Evolutionary conservation across 1,284 basidiomycete genomes (phyloP).

Genomic region (Heterobasidion occidentale): DNA sequence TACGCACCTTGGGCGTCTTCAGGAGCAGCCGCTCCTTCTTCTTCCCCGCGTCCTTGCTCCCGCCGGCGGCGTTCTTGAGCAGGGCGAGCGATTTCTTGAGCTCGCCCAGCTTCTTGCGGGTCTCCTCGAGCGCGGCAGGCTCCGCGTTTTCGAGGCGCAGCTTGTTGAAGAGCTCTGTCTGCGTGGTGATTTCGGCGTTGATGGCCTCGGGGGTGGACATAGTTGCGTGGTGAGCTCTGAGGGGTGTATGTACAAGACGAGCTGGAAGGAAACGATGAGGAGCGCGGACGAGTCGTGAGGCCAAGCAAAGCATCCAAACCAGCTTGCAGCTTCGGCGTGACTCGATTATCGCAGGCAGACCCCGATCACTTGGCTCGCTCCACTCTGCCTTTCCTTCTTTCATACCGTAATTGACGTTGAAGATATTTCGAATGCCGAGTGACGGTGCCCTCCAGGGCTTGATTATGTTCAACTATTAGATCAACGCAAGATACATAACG

Average conservation of each 20-base stretch:
- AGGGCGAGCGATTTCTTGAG: slow-evolving; percentile 51
- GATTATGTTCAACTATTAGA: not conserved
- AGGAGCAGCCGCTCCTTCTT: slow-evolving; percentile 63
- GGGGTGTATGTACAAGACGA: slow-evolving; percentile 4
- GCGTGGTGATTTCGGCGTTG: slow-evolving; percentile 41
- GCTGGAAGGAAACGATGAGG: slow-evolving; percentile 6
- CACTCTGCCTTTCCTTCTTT: not conserved
- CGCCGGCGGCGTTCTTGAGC: slow-evolving; percentile 30
- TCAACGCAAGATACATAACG: not conserved
- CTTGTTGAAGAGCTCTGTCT: slow-evolving; percentile 48
- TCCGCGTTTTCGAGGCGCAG: slow-evolving; percentile 50
- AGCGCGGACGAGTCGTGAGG: slow-evolving; percentile 1
- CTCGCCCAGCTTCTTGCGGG: slow-evolving; percentile 62
- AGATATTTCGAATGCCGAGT: no score
- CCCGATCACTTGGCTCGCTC: not conserved
- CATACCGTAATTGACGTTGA: not conserved
- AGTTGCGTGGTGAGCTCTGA: not conserved
- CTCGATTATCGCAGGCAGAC: slow-evolving; percentile 6
- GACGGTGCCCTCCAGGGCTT: no score
- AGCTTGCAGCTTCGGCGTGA: slow-evolving; percentile 2
- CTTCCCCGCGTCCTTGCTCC: slow-evolving; percentile 35
- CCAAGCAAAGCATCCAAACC: slow-evolving; percentile 4
- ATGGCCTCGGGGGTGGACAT: slow-evolving; percentile 33
- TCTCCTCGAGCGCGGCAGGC: slow-evolving; percentile 44
- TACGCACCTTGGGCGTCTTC: slow-evolving; percentile 74